phyloP scores from a whole-genome alignment of 139 green algal species.

The Mychonastes homosphaera region DNA sequence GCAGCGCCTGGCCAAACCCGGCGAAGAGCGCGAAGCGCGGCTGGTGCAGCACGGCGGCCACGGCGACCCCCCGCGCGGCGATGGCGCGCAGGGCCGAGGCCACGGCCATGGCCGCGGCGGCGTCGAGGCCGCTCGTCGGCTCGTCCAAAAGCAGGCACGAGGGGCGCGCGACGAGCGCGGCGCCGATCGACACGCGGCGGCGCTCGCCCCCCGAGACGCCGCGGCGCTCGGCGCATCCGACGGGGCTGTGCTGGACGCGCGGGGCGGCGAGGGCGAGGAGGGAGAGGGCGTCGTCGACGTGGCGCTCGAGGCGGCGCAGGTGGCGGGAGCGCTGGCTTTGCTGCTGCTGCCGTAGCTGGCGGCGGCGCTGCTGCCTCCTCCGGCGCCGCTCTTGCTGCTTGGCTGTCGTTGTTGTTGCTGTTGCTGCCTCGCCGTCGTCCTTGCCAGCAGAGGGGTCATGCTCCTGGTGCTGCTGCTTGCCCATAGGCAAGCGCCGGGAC shows the following conservation, averaged over 20 bases:
- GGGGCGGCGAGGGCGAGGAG: slow-evolving; percentile 1
- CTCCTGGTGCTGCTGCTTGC: no score
- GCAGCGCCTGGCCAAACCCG: not conserved
- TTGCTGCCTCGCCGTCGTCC: no score
- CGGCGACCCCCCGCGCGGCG: not conserved
- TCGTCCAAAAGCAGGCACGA: slow-evolving; percentile 33
- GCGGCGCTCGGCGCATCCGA: not conserved
- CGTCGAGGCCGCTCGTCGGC: slow-evolving; percentile 34
- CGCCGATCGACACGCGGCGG: slow-evolving; percentile 25
- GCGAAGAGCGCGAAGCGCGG: not conserved
- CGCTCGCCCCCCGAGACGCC: slow-evolving; percentile 24
- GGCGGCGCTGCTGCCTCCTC: no score
- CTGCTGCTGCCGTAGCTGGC: no score
- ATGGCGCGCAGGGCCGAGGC: not conserved
- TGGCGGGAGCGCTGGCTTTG: not conserved
- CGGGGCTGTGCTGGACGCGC: not conserved
- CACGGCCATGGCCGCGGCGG: slow-evolving; percentile 15
- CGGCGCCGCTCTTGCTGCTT: no score
- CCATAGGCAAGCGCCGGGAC: no score
- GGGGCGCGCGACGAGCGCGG: slow-evolving; percentile 20
- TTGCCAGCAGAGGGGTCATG: no score
- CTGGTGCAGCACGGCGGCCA: not conserved
- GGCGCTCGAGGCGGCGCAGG: not conserved
- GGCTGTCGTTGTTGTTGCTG: no score
- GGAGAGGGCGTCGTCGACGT: not conserved